Conservation (phyloP, 108 stramenopile species). For the Cyclotella distinguenda region DNA sequence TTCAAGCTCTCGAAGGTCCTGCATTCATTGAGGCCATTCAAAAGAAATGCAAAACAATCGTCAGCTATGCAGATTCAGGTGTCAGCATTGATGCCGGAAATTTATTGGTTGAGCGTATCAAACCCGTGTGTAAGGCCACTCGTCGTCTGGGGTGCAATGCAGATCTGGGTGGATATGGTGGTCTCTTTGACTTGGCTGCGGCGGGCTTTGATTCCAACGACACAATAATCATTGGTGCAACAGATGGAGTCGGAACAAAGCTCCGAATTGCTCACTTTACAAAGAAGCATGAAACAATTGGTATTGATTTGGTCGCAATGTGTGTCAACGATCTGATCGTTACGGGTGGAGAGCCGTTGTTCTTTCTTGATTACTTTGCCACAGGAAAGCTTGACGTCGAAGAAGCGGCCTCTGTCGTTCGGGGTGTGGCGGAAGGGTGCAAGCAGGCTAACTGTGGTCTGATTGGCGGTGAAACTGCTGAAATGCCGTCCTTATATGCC, state of each 20-base stretch:
- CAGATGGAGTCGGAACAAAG: conserved; percentile 99
- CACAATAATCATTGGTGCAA: conserved; percentile 94
- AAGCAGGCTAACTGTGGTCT: conserved; percentile 92
- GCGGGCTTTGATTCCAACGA: conserved; percentile 88
- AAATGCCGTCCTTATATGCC: conserved; percentile 99
- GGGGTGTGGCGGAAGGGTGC: conserved; percentile 96
- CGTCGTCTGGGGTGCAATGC: conserved; percentile 91
- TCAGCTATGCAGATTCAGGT: conserved; percentile 95
- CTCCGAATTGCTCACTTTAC: conserved; percentile 86
- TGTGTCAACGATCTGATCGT: conserved; percentile 98
- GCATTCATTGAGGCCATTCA: conserved; percentile 96
- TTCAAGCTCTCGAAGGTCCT: conserved; percentile 93
- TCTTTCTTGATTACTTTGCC: conserved; percentile 99
- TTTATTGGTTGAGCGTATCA: conserved; percentile 93
- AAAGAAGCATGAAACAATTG: conserved; percentile 84
- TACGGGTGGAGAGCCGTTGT: conserved; percentile 95
- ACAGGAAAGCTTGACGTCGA: conserved; percentile 89
- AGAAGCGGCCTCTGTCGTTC: conserved; percentile 92
- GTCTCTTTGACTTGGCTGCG: conserved; percentile 93
- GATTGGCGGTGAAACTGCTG: conserved; percentile 98
- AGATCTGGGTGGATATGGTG: conserved; percentile 96
- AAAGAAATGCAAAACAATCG: conserved; percentile 63
- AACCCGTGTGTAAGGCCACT: conserved; percentile 94
- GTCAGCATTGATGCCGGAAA: conserved; percentile 97
- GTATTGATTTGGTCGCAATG: conserved; percentile 97